These are phyloP conservation scores for Leptoxyphium fumago DNA, from an alignment of 2,329 filamentous ascomycete species.

Conservation along the genomic window DNA sequence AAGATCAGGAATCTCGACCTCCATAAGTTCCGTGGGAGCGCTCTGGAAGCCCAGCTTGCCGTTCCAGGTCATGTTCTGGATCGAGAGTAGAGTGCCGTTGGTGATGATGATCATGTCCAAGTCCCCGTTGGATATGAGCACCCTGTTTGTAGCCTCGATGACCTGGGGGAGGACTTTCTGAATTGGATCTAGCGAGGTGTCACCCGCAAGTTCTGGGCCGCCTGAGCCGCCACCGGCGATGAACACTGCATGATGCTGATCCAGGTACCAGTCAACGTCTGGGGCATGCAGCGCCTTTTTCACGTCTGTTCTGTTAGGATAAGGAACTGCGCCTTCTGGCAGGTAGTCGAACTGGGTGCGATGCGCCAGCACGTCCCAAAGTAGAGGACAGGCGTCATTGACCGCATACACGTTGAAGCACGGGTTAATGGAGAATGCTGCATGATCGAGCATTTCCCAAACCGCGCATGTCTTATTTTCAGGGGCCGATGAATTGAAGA, in stretches of 20 bases:
- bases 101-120: constrained; percentile 53
- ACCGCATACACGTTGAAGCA: constrained; percentile 22
- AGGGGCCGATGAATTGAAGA: background rate
- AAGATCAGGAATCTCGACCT: constrained; percentile 14
- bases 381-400: constrained; percentile 33
- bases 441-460: constrained; percentile 23
- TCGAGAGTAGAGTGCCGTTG: constrained; percentile 50
- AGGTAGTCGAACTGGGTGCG: constrained; percentile 49
- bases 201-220: background rate
- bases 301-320: constrained; percentile 39
- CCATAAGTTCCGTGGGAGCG: constrained; percentile 27
- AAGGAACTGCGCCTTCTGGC: constrained; percentile 46
- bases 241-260: constrained; percentile 30
- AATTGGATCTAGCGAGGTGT: background rate
- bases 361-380: constrained; percentile 55
- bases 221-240: background rate
- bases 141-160: constrained; percentile 58
- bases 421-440: constrained; percentile 21
- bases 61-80: constrained; percentile 74
- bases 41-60: constrained; percentile 55
- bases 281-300: constrained; percentile 24
- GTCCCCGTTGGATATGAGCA: constrained; percentile 58
- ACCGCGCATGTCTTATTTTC: constrained; percentile 7
- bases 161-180: constrained; percentile 49
- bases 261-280: constrained; percentile 40